phyloP scores from a whole-genome alignment of 192 early-diverging fungal species.

The Coemansia sp. region DNA sequence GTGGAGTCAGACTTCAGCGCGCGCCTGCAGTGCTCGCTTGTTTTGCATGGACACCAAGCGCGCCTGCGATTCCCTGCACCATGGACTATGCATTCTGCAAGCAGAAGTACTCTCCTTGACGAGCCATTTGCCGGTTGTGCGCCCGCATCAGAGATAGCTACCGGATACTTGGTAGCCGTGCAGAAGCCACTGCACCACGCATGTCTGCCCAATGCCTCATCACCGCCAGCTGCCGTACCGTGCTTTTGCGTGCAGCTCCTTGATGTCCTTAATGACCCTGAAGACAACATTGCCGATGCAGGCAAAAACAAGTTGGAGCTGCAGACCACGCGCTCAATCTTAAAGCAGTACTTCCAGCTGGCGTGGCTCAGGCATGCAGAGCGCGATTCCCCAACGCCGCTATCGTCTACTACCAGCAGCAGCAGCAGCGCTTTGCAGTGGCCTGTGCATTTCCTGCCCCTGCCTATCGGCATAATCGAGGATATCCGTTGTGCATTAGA shows the following conservation, averaged over 20 bases:
- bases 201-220: constrained; percentile 1
- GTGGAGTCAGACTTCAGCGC: not conserved
- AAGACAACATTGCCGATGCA: not conserved
- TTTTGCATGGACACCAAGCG: constrained; percentile 45
- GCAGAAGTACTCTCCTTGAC: not conserved
- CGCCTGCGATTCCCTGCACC: constrained; percentile 15
- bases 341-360: constrained; percentile 48
- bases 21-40: constrained; percentile 38
- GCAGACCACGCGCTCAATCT: constrained; percentile 27
- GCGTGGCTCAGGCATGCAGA: constrained; percentile 42
- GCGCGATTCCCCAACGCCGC: constrained; percentile 10
- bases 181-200: constrained; percentile 10
- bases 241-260: constrained; percentile 52
- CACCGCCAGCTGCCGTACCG: constrained; percentile 7
- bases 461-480: constrained; percentile 36
- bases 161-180: constrained; percentile 43
- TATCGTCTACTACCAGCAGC: not conserved
- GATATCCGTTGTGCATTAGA: constrained; percentile 28
- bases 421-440: constrained; percentile 8
- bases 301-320: constrained; percentile 17
- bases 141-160: constrained; percentile 9
- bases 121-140: constrained; percentile 2
- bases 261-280: constrained; percentile 1
- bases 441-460: constrained; percentile 33
- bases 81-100: not conserved